Base-by-base conservation (phyloP, 2,329 filamentous ascomycete species). In the Aspergillus persii region DNA sequence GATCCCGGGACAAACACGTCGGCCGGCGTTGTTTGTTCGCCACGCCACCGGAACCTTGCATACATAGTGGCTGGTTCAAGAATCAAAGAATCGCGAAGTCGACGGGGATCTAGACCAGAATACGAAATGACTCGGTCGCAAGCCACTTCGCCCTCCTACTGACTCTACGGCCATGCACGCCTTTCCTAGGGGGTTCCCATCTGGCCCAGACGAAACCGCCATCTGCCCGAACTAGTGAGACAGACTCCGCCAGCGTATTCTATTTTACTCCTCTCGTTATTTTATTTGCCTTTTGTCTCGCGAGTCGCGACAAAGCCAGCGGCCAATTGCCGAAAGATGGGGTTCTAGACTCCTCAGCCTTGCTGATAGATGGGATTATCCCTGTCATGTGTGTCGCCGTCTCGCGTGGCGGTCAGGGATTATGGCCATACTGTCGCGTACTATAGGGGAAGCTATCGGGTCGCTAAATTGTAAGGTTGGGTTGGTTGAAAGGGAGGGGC, bases 371-470 rank as follows among this genome's bases (percentile, higher is more conserved):
- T 46, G 49, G 48, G 56, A 61, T 61, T 39, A 61, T 63, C 61
- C 59, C 59, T 59, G 61, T 59, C 39, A 30, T 44, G 39, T 50
- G 31, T 15, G 2, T 26, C 9, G 11, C 53, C 44, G 59, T 58
- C 51, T 68, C 68, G 67, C 68, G 66, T 70, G 69, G 69, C 68
- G 58, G 61, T 64, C 68, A 71, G 66, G 68, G 68, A 70, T 71
- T 57, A 53, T 56, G 52, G 46, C 50, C 52, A 11, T 52, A 48
- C 18, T 48, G 50, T 44, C 26, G 29, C 29, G 41, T 29, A 15
- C n/a, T 33, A 41, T 33, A 50, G 56, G 56, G 36, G 36, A 15
- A n/a, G 12, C 36, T 41, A 41, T n/a, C 36, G n/a, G 36, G 4
- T 41, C 26, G n/a, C 44, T 47, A 47, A 27, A 23, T 27, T 47